phyloP scores from a whole-genome alignment of 2,329 filamentous ascomycete genomes.

The Neonectria coccinea region DNA sequence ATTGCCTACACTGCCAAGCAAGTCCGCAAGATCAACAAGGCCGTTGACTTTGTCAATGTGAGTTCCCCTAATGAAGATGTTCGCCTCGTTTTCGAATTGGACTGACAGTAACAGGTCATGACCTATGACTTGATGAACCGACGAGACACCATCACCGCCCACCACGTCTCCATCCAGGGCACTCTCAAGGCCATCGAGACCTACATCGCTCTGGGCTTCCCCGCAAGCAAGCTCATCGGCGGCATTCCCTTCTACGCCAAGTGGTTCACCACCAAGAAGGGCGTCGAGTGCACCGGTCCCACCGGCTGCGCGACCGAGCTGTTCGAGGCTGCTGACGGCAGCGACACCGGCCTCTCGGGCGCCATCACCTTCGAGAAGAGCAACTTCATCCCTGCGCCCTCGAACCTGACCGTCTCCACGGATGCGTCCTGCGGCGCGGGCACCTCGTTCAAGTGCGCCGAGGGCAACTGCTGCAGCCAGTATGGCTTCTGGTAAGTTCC shows the following conservation, averaged over 20 bases:
- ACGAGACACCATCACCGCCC: slow-evolving; percentile 72
- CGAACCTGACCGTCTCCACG: slow-evolving; percentile 34
- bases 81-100: fast-evolving
- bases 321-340: slow-evolving; percentile 71
- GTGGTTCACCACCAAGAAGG: slow-evolving; percentile 69
- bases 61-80: neutral
- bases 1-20: slow-evolving; percentile 71
- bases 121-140: slow-evolving; percentile 80
- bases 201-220: slow-evolving; percentile 69
- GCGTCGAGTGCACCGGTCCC: slow-evolving; percentile 58
- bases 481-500: slow-evolving; percentile 40
- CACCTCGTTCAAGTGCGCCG: slow-evolving; percentile 32
- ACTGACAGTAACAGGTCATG: slow-evolving; percentile 63
- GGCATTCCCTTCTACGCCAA: slow-evolving; percentile 78
- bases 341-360: slow-evolving; percentile 65
- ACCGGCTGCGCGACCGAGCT: slow-evolving; percentile 69
- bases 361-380: slow-evolving; percentile 54
- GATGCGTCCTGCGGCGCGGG: slow-evolving; percentile 39
- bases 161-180: slow-evolving; percentile 70
- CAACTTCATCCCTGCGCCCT: slow-evolving; percentile 42
- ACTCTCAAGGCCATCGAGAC: slow-evolving; percentile 67
- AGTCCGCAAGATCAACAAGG: slow-evolving; percentile 67
- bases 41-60: slow-evolving; percentile 74
- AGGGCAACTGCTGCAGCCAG: slow-evolving; percentile 33
- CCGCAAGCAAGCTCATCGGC: slow-evolving; percentile 68